Evolutionary conservation across 768 basidiomycete species (phyloP), one percentile per base, ranked within the genome.

Genomic region (Agrocybe chaxingu): DNA sequence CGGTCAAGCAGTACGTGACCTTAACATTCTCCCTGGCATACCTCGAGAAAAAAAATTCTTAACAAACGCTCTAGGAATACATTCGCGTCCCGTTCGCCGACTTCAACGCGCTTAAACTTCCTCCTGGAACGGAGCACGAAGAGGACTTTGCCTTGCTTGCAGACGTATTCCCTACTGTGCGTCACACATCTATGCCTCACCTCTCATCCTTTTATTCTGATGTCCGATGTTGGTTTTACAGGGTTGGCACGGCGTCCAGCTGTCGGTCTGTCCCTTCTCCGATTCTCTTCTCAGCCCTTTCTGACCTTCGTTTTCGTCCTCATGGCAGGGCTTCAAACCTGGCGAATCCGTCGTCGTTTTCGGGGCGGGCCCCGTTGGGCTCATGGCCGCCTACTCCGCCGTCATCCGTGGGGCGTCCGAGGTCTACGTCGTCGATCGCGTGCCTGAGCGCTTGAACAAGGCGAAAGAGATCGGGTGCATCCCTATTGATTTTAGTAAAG

Each of bases 311-410:
- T n/a, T n/a, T n/a, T n/a, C n/a, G n/a, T n/a, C n/a, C n/a, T n/a
- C n/a, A n/a, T n/a, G n/a, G n/a, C n/a, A n/a, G n/a, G 76, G 77
- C 0, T 80, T 78, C 63, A 70, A 65, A 38, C 72, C 78, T 2
- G 79, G 79, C 19, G 79, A 81, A 61, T 77, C 73, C 9, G 52
- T 81, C 41, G 78, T 66, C 3, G 74, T 81, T 13, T 81, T 79
- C 50, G 79, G 79, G 12, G 79, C 76, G 7, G 79, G 75, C 7
- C 77, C 76, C 8, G 75, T 78, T 10, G 79, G 80, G 1, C 72
- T 81, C 33, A 81, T 81, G 79, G 79, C 79, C 1, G 79, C 78
- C 0, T 81, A 81, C 56, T 79, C 78, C 34, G 79, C 79, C 1
- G 57, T 70, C 5, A 61, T 81, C 1, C 74, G 78, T 29, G 80